phyloP scores from a whole-genome alignment of 768 basidiomycete species.

The Auricularia auricula-judae region DNA sequence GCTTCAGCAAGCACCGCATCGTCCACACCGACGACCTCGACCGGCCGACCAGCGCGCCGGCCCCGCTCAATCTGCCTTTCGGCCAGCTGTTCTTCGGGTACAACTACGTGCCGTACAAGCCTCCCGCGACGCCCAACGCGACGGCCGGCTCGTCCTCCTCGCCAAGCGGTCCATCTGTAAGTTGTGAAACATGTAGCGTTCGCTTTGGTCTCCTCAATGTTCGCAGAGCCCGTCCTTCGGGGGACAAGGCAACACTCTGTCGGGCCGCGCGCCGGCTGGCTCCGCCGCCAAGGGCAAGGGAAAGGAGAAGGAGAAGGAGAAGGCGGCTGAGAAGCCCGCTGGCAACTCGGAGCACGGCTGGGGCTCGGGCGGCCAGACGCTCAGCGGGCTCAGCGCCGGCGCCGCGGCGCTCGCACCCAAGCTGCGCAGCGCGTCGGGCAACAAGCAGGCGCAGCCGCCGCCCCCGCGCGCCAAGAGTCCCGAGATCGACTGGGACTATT shows the following conservation, averaged over 20 bases:
- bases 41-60: constrained; percentile 69
- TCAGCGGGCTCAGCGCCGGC: constrained; percentile 31
- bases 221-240: constrained; percentile 30
- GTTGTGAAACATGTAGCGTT: constrained; percentile 17
- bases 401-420: constrained; percentile 37
- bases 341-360: constrained; percentile 18
- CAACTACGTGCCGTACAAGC: constrained; percentile 59
- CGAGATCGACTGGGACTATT: constrained; percentile 55
- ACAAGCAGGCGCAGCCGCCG: constrained; percentile 18
- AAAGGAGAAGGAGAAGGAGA: constrained; percentile 43
- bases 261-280: constrained; percentile 30
- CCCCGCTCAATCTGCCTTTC: constrained; percentile 79
- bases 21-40: constrained; percentile 74
- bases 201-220: not conserved
- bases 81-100: constrained; percentile 98
- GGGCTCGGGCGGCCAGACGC: constrained; percentile 33
- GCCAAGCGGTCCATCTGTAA: constrained; percentile 19
- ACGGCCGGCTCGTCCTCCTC: constrained; percentile 16
- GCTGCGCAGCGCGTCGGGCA: constrained; percentile 39
- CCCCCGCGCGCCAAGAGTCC: constrained; percentile 33
- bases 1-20: constrained; percentile 40
- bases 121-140: constrained; percentile 13
- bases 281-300: constrained; percentile 26
- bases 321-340: constrained; percentile 18
- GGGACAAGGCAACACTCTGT: constrained; percentile 60